These are phyloP conservation scores for Saccharomyces hybrid DNA, from an alignment of 1,139 yeast species.

Conservation along the genomic window DNA sequence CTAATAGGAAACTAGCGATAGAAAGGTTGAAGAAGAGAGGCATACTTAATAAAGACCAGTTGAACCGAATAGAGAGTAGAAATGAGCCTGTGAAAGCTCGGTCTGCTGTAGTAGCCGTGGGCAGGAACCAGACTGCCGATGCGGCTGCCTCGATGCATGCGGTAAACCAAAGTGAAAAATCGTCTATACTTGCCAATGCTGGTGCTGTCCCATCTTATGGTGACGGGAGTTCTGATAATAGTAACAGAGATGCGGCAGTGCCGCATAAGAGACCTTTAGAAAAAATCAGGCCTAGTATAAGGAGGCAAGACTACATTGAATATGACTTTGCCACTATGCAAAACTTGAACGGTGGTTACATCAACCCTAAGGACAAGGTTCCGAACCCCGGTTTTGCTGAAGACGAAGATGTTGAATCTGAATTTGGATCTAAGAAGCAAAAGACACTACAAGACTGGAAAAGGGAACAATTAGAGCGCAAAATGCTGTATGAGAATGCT, in stretches of 20 bases:
- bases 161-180: background rate
- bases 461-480: constrained; percentile 44
- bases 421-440: constrained; percentile 26
- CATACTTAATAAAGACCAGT: constrained; percentile 20
- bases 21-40: constrained; percentile 43
- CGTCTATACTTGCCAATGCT: background rate
- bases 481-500: constrained; percentile 39
- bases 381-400: constrained; percentile 17
- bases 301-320: constrained; percentile 72
- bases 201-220: background rate
- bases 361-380: constrained; percentile 40
- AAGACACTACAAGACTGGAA: constrained; percentile 73
- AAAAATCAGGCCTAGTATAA: constrained; percentile 35
- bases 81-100: constrained; percentile 15
- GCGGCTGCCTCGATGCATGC: background rate
- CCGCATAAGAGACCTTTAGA: constrained; percentile 12
- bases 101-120: background rate
- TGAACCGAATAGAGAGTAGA: constrained; percentile 15
- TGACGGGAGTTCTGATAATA: background rate
- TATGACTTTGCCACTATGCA: constrained; percentile 86
- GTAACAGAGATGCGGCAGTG: constrained; percentile 1
- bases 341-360: constrained; percentile 83
- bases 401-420: constrained; percentile 22
- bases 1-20: constrained; percentile 52
- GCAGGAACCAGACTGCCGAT: background rate